phyloP scores from a whole-genome alignment of 345 rosid genomes.

The Camelina neglecta region DNA sequence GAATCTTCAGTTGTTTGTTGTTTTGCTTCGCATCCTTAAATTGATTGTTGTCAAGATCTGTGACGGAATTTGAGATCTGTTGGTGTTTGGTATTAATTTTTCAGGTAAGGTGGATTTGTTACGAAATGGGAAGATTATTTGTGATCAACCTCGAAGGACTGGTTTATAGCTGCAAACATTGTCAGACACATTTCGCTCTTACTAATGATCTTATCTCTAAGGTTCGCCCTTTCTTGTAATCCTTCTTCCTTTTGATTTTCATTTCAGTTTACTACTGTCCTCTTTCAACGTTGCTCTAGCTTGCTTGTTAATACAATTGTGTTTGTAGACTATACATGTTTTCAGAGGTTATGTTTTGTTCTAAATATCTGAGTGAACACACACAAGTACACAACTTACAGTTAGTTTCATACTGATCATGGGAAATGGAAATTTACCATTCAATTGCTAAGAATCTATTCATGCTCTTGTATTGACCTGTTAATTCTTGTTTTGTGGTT shows the following conservation, averaged over 20 bases:
- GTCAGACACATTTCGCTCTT: conserved; percentile 67
- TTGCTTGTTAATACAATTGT: conserved; percentile 12
- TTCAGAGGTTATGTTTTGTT: conserved; percentile 6
- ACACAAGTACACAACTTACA: conserved; percentile 11
- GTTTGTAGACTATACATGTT: neutral
- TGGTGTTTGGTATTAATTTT: neutral
- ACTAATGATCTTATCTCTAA: conserved; percentile 60
- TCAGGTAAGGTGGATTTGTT: conserved; percentile 38
- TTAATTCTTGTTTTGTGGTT: neutral
- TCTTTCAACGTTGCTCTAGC: neutral
- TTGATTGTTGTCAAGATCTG: conserved; percentile 29
- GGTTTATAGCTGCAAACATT: conserved; percentile 73
- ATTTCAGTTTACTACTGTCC: neutral
- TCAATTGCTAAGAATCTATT: neutral
- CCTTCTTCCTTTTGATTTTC: neutral
- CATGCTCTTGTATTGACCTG: conserved; percentile 1
- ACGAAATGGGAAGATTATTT: conserved; percentile 72
- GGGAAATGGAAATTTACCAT: neutral
- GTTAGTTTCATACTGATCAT: conserved; percentile 2
- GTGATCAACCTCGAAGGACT: conserved; percentile 62
- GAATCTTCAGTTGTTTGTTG: neutral
- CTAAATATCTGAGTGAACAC: neutral
- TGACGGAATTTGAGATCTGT: conserved; percentile 28
- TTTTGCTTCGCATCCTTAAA: neutral
- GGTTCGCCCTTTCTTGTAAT: conserved; percentile 45